Evolutionary conservation across 1,284 basidiomycete species (phyloP).

Genomic region (Xanthoconium separans): DNA sequence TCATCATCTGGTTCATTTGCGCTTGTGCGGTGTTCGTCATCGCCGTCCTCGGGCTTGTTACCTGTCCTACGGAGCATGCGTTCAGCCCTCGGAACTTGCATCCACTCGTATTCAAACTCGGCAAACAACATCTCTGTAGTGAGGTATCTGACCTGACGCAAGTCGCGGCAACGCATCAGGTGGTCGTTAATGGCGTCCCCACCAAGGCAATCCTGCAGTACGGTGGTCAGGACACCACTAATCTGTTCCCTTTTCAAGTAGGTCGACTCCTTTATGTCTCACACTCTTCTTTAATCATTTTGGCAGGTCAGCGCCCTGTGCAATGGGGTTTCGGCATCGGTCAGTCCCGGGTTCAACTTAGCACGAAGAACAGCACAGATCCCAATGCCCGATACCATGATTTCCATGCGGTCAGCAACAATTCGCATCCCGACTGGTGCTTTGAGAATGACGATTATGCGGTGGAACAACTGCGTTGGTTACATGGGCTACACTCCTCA

Average conservation of each 20-base stretch:
- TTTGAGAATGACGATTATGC: constrained; percentile 92
- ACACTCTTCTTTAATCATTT: constrained; percentile 3
- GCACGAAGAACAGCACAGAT: constrained; percentile 80
- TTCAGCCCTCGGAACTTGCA: constrained; percentile 78
- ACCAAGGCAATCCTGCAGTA: constrained; percentile 78
- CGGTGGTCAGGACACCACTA: constrained; percentile 75
- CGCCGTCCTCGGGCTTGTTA: constrained; percentile 82
- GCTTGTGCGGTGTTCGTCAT: constrained; percentile 76
- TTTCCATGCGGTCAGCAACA: constrained; percentile 85
- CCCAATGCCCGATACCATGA: constrained; percentile 90
- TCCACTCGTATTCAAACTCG: constrained; percentile 63
- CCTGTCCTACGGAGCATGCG: constrained; percentile 94
- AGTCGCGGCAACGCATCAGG: constrained; percentile 60
- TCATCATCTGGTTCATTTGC: constrained; percentile 80
- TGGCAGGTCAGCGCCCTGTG: constrained; percentile 87
- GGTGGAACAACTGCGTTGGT: constrained; percentile 84
- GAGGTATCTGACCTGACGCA: constrained; percentile 86
- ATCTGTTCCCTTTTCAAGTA: constrained; percentile 93
- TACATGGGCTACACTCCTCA: constrained; percentile 88
- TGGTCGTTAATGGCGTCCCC: constrained; percentile 75
- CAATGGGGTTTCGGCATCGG: constrained; percentile 77
- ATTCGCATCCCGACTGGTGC: constrained; percentile 97
- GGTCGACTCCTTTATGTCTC: constrained; percentile 12
- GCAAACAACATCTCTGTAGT: constrained; percentile 83
- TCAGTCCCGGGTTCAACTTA: constrained; percentile 87